These are phyloP conservation scores for Populus hybrid DNA, from an alignment of 441 rosid genomes.

Conservation along the genomic window DNA sequence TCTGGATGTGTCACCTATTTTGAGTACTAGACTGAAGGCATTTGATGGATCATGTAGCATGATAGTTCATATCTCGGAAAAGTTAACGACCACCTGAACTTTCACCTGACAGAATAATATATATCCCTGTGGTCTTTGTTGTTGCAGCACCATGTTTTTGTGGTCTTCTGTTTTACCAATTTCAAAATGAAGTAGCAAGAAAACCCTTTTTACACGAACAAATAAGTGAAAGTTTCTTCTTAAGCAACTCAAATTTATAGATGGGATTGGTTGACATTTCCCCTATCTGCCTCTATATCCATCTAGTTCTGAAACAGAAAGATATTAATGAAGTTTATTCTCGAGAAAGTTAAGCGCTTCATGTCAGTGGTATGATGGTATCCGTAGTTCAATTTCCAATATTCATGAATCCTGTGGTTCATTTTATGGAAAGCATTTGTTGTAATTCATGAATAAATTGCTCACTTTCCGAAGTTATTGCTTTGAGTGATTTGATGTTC, in stretches of 20 bases:
- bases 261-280: background rate
- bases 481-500: background rate
- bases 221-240: background rate
- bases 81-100: background rate
- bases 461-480: background rate
- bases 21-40: background rate
- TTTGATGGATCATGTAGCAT: background rate
- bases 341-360: background rate
- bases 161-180: background rate
- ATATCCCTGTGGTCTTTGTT: background rate
- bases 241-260: background rate
- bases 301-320: background rate
- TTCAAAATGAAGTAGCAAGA: constrained; percentile 1
- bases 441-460: background rate
- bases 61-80: background rate
- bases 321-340: background rate
- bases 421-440: background rate
- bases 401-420: background rate
- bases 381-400: background rate
- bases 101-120: background rate
- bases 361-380: background rate
- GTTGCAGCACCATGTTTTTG: background rate
- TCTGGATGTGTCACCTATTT: background rate
- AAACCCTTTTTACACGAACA: background rate
- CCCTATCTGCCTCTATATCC: background rate